A percentile compares a stretch with the other conserved stretches of the same genome.
phyloP scores from a whole-genome alignment of 2,329 filamentous ascomycete species.

The Penicillium sp. region DNA sequence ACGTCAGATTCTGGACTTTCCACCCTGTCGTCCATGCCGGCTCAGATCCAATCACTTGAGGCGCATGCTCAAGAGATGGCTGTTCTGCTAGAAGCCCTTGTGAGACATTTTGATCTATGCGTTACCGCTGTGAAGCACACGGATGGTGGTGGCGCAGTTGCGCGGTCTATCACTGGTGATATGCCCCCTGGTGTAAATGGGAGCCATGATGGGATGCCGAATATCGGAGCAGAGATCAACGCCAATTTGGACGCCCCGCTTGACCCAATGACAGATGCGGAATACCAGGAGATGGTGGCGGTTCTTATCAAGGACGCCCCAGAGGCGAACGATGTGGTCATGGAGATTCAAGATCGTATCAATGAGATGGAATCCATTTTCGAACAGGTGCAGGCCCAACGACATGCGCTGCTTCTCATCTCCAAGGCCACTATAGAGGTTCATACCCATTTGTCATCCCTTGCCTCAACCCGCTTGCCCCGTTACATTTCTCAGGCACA shows the following conservation, averaged over 20 bases:
- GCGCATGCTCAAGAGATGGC: slow-evolving; percentile 79
- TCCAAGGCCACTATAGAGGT: slow-evolving; percentile 60
- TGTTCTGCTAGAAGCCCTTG: slow-evolving; percentile 71
- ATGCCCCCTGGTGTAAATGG: slow-evolving; percentile 51
- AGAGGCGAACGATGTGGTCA: slow-evolving; percentile 60
- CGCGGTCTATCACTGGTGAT: slow-evolving; percentile 63
- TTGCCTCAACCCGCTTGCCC: slow-evolving; percentile 60
- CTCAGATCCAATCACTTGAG: slow-evolving; percentile 62
- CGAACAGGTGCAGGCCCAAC: slow-evolving; percentile 59
- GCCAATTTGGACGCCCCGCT: slow-evolving; percentile 47
- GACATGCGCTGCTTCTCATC: slow-evolving; percentile 53
- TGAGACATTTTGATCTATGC: slow-evolving; percentile 87
- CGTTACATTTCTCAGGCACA: slow-evolving; percentile 48
- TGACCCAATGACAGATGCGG: slow-evolving; percentile 69
- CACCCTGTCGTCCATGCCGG: slow-evolving; percentile 45
- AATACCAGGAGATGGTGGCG: slow-evolving; percentile 76
- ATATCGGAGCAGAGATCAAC: slow-evolving; percentile 33
- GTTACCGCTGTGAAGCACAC: slow-evolving; percentile 87
- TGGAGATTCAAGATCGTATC: slow-evolving; percentile 69
- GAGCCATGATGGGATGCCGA: slow-evolving; percentile 30
- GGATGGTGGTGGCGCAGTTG: slow-evolving; percentile 70
- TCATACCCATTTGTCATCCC: slow-evolving; percentile 62
- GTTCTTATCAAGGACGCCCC: slow-evolving; percentile 61
- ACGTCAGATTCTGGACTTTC: slow-evolving; percentile 34
- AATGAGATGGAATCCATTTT: slow-evolving; percentile 72